Base-by-base conservation (phyloP, 2,329 filamentous ascomycete genomes). In the Nannizzia gypsea region DNA sequence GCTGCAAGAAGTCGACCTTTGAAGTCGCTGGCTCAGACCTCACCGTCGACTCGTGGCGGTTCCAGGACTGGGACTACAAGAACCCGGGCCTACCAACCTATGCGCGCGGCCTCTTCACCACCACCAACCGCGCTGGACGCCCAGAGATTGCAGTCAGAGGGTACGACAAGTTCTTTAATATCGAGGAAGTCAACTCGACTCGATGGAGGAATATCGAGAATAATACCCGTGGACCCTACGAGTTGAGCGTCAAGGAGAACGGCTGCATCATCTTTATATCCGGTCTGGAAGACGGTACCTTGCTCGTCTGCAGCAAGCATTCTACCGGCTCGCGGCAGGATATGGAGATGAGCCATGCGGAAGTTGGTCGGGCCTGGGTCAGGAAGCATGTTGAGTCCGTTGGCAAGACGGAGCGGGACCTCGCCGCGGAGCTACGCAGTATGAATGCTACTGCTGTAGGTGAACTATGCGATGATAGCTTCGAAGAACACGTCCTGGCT, bases 141-240 rank as follows among this genome's bases (percentile, higher is more conserved):
- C 77, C 83, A 11, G 89, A 96, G 72, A 96, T 99, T 66, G 88
- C 82, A 1, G 84, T 90, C 56, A 83, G 93, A 66, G 93, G 93
- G 57, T 99, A 99, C 74, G 92, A 99, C 79, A 99, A 99, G 75
- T 99, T 99, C 78, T 99, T 99, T 83, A 99, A 99, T 67, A 81
- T 89, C 44, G 83, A 83, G 57, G 93, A 99, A 75, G 87, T 95
- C 6, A 73, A 77, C 54, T 83, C 87, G 64, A 99, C 93, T 2
- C 81, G 85, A 67, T 99, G 93, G 93, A 73, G 78, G 15, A 88
- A 87, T 68, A 89, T 99, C 62, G 79, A 87, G 69, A 74, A 75
- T 28, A 81, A 87, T 60, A 97, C 93, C 0, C 77, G 83, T 64
- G 90, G 90, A 0, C 93, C 93, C 0, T 99, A 97, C 67, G 93